Evolutionary conservation across 2,329 filamentous ascomycete species (phyloP), one percentile per base, ranked within the genome.

Genomic region (Fusarium siculi): DNA sequence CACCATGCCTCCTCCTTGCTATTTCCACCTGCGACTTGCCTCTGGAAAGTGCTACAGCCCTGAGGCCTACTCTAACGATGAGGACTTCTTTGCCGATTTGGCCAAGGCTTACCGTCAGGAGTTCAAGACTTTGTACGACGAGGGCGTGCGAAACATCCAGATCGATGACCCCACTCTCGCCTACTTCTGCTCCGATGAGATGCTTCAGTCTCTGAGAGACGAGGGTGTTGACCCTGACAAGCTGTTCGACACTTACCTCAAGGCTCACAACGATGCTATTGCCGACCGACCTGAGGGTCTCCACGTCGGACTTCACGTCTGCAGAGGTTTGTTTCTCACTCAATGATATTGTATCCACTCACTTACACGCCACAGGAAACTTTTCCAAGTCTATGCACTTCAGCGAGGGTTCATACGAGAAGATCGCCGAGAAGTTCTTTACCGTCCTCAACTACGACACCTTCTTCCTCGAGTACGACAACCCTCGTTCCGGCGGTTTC

Each of bases 191-290:
- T 91, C 89, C 9, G 88, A 92, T 42, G 89, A 89, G 70, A 92
- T 92, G 89, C 82, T 91, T 21, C 82, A 85, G 62, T 89, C 89
- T 34, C 89, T 85, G 63, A 77, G 86, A 82, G 84, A 87, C 63
- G 86, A 86, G 28, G 91, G 92, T 73, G 83, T 87, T 47, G 85
- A 90, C 23, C 86, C 91, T 18, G 90, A 93, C 42, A 87, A 89
- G 69, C 87, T 93, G 72, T 87, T 94, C 56, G 89, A 92, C 74
- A 86, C 88, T 37, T 94, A 94, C 79, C 88, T 94, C 80, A 87
- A 89, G 79, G 88, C 92, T 75, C 93, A 94, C 85, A 94, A 94
- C 78, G 90, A 92, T 79, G 91, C 89, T 79, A 87, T 93, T 75
- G 82, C 85, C 34, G 85, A 86, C 70, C 85, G 90, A 1, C 91